Evolutionary conservation across 2,329 filamentous ascomycete species (phyloP), one percentile per base, ranked within the genome.

Genomic region (Furcasterigmium furcatum): DNA sequence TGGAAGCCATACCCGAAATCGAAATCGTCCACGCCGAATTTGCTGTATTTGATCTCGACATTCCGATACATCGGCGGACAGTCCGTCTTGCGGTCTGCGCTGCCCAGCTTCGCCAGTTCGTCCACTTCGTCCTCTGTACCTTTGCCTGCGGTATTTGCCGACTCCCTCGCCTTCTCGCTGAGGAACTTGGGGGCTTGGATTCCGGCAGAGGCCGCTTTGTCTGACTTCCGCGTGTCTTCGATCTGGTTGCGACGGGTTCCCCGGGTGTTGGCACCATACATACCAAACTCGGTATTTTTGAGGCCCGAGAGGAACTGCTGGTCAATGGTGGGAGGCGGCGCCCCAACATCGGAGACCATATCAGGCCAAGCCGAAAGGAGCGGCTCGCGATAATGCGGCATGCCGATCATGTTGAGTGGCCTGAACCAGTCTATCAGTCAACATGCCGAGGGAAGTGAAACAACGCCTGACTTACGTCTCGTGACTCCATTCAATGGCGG

Each of bases 11-110:
- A 89, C 84, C 87, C 87, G 67, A 99, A 99, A 65, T 99, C 94
- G 63, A 99, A 99, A 65, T 99, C 95, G 58, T 97, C 92, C n/a
- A 99, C 91, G 18, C 94, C 94, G 65, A 96, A 99, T 62, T 91
- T 95, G 74, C 92, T 96, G 72, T 97, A 99, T 63, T 96, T 96
- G 70, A 99, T 99, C 64, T 97, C 92, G 10, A 96, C 88, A 57
- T 91, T 91, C 52, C 88, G 85, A 64, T 99, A 99, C 72, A 94
- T 89, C 9, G 88, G 80, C 19, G 92, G 87, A 5, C 94, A 87
- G 46, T 96, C 91, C 34, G 87, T 82, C 52, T 89, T 87, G 46
- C 86, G 80, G 52, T 86, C 85, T 50, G 88, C 85, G 4, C 92
- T 72, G 45, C 87, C 84, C 45, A 81, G 72, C 30, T 85, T 82